Evolutionary conservation across 169 alveolate species (phyloP), one percentile per base, ranked within the genome.

Genomic region (Plasmodium adleri): DNA sequence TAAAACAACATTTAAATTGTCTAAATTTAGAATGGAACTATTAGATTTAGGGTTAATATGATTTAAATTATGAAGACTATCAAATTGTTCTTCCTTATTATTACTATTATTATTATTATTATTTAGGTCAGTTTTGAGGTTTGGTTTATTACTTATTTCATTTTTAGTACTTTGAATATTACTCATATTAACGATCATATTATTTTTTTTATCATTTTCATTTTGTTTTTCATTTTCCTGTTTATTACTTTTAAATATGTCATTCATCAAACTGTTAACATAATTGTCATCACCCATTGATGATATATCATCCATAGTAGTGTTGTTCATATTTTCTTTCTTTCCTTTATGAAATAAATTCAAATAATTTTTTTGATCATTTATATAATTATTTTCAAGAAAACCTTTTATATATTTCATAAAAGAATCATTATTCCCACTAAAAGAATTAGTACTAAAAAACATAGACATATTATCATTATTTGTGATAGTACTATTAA

Each of bases 341-440:
- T 43, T 22, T 10, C 56, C 60, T 63, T 43, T 47, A 49, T 59
- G 58, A 59, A 28, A 74, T 49, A 74, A n/a, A 20, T 74, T 64
- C 52, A 74, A 58, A 32, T 74, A 74, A n/a, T 74, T 32, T 64
- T 59, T 74, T 24, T 74, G 88, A 17, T 76, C 89, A 20, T 76
- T 76, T 15, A 56, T 52, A 70, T 76, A 76, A 54, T 28, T 76
- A 20, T 64, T 66, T 6, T 76, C 74, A n/a, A 54, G 47, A 15
- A 76, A 76, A 15, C 26, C 20, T 76, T 58, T 54, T 32, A 76
- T 58, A 68, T 58, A 76, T 12, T 68, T 39, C 89, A 76, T 76
- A 58, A 76, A 76, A 43, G 75, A 62, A 24, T 76, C 76, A 22
- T 39, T 76, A 56, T 50, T 68, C 1, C 9, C 43, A 64, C 43